Base-by-base conservation (phyloP, 176 grass and related monocot species). In the Musa schizocarpa region DNA sequence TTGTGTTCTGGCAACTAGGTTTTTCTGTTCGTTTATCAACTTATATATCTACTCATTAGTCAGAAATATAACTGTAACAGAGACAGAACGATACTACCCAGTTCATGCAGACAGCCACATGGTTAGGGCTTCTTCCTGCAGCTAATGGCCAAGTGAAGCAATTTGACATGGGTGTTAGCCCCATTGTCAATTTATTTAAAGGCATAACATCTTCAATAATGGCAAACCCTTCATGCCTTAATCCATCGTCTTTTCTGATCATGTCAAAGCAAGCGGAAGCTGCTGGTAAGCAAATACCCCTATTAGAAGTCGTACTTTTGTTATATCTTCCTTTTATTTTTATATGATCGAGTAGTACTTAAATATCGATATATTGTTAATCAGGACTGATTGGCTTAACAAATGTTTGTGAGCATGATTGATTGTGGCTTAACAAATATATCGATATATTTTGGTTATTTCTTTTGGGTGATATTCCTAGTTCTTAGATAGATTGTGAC, bases 191-290 rank as follows among this genome's bases (percentile, higher is more conserved):
- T 71, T 80, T 98, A 76, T 72, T 98, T 63, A 91, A 48, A 77
- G 85, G 78, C 69, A 88, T 82, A 21, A 83, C 83, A 14, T 85
- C 86, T 80, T 83, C 86, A 52, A 76, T 98, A 69, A 72, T 87
- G 81, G 91, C 88, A 71, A 91, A 86, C 81, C 90, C 85, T 83
- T 79, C 86, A 26, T 90, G 84, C 77, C 69, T 90, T 77, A 98
- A 98, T 93, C 88, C 90, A 67, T 98, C 94, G 16, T 89, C 90
- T 9, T 91, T 93, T 78, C 79, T 89, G 65, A 80, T 98, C 83
- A 98, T 93, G 94, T 90, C 94, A 78, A 98, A 98, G 79, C 94
- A 98, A 90, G 90, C 90, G 52, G 94, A 98, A 93, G 90, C 94
- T 89, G 94, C 94, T 13, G 88, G 94, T 98, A 89, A 93, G 87